Evolutionary conservation across 176 grass and related monocot species (phyloP), one percentile per base, ranked within the genome.

Genomic region (Avena sativa): DNA sequence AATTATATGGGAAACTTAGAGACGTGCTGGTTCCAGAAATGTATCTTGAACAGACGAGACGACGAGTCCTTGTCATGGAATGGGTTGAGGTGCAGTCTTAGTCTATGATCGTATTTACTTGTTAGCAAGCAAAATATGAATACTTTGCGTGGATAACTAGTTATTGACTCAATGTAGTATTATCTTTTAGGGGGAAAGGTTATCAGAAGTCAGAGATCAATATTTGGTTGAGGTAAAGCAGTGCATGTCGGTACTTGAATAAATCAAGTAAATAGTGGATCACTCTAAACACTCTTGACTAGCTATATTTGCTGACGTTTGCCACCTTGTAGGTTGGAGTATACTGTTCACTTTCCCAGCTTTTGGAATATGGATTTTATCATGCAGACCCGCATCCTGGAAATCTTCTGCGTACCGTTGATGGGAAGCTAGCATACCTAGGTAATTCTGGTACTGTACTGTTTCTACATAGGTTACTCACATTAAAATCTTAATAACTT

Each of bases 291-390:
- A 84, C 6, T 11, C 19, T 76, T 84, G 62, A 87, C 55, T 40
- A 67, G 11, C 75, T 87, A 79, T 26, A 82, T 74, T 30, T 79
- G 9, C 25, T 84, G 50, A 43, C 1, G 48, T 89, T 56, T 79
- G 23, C 85, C 80, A 82, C 71, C 51, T 77, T 84, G 25, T 89
- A 98, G 93, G 96, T 95, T 83, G 96, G 96, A 83, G 96, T 95
- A 78, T 98, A 98, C 84, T 98, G 96, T 82, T 98, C 96, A 11
- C 92, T 98, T 76, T 95, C 96, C 76, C 96, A 98, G 84, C 93
- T 98, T 89, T 91, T 98, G 90, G 96, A 98, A 34, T 93, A 95
- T 57, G 96, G 96, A 84, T 98, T 98, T 91, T 98, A 98, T 88
- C 96, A 98, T 79, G 96, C 96, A 83, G 96, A 98, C 64, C 96